Conservation (phyloP, 768 basidiomycete species). For the Cystobasidium tubakii region DNA sequence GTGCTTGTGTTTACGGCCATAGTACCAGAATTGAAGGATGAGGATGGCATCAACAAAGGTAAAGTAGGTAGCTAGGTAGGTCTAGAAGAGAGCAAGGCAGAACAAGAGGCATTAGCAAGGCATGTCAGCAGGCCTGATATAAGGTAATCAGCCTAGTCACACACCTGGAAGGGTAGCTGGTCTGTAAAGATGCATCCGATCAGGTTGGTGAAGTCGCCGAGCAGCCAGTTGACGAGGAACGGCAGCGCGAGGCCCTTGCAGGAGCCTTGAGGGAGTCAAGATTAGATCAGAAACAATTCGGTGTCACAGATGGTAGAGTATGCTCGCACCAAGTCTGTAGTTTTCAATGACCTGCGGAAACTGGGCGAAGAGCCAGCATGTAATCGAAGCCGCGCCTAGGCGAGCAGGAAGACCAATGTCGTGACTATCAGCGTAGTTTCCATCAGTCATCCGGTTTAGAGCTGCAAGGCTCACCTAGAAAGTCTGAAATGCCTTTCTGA, state of each 20-base stretch:
- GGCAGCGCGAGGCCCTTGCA: slow-evolving; percentile 87
- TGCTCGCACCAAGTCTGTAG: slow-evolving; percentile 29
- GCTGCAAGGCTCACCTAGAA: not conserved
- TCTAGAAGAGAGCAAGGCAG: slow-evolving; percentile 53
- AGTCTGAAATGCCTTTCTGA: not conserved
- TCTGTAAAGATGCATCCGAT: slow-evolving; percentile 72
- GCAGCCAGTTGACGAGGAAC: slow-evolving; percentile 79
- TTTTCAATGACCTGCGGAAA: slow-evolving; percentile 44
- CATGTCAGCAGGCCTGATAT: too few relatives aligned
- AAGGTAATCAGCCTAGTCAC: slow-evolving; percentile 43
- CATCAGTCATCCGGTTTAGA: too few relatives aligned
- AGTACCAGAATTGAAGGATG: slow-evolving; percentile 70
- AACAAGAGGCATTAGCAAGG: slow-evolving; percentile 34
- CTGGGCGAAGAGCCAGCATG: slow-evolving; percentile 29
- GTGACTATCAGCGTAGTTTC: not conserved
- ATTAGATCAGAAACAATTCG: not conserved
- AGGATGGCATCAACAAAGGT: slow-evolving; percentile 72
- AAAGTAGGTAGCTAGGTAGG: slow-evolving; percentile 85
- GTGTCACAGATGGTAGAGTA: too few relatives aligned
- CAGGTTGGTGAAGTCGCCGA: slow-evolving; percentile 88
- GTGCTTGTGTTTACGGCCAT: slow-evolving; percentile 31
- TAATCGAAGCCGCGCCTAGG: slow-evolving; percentile 33
- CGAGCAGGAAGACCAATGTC: not conserved
- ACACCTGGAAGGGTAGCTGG: slow-evolving; percentile 89
- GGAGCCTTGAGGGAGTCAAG: not conserved